Percentiles rank a stretch among this genome's conserved stretches.
Evolutionary conservation across 495 filamentous ascomycete species (phyloP).

Genomic region (Pseudevernia furfuracea): DNA sequence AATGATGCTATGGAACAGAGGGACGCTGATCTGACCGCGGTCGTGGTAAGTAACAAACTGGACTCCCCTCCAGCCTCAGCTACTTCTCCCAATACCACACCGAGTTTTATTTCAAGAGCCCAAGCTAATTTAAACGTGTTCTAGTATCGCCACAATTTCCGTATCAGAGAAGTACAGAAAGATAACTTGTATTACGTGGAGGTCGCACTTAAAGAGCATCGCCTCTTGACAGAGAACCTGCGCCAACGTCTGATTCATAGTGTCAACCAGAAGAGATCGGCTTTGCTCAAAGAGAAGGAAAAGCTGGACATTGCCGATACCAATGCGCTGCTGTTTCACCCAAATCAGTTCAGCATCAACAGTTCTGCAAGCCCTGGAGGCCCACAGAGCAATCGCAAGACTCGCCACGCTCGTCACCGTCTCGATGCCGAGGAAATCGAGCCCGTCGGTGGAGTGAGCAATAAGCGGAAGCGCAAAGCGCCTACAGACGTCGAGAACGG

Average conservation of each 20-base stretch:
- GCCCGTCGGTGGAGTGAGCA: conserved; percentile 48
- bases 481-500: conserved; percentile 59
- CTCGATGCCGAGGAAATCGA: conserved; percentile 72
- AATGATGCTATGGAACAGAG: conserved; percentile 78
- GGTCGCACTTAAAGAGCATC: conserved; percentile 75
- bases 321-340: conserved; percentile 81
- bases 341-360: conserved; percentile 82
- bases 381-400: conserved; percentile 72
- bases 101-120: not conserved
- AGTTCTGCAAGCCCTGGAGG: conserved; percentile 75
- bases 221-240: conserved; percentile 64
- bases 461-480: conserved; percentile 74
- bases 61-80: not conserved
- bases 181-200: conserved; percentile 49
- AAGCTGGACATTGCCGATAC: conserved; percentile 78
- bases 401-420: conserved; percentile 71
- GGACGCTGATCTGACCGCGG: conserved; percentile 66
- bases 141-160: conserved; percentile 25
- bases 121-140: not conserved
- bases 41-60: conserved; percentile 54
- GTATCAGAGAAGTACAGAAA: conserved; percentile 21
- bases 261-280: conserved; percentile 64
- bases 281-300: conserved; percentile 82
- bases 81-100: not conserved
- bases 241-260: conserved; percentile 76